Percentiles rank a stretch among this genome's conserved stretches.
Evolutionary conservation across 495 filamentous ascomycete genomes (phyloP).

Genomic region (Paragyromitra xinjiangensis): DNA sequence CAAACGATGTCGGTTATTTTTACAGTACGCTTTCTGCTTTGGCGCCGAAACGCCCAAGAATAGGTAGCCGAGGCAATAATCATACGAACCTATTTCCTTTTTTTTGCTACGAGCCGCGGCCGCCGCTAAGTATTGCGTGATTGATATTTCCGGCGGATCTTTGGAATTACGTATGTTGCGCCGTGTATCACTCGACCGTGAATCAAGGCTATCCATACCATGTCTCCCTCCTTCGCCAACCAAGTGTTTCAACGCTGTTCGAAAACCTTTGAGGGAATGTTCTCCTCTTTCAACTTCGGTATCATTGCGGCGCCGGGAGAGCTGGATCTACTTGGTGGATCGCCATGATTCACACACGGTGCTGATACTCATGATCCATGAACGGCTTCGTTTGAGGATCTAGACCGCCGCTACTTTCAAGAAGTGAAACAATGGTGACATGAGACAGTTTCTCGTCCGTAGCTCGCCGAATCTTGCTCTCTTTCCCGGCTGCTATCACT

Average conservation of each 20-base stretch:
- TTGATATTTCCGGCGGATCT: background rate
- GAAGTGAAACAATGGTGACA: background rate
- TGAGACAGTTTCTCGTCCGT: constrained; percentile 10
- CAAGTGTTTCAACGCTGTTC: too few relatives aligned
- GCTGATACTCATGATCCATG: background rate
- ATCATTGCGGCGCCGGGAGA: constrained; percentile 4
- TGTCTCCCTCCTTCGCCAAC: background rate
- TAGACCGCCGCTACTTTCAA: background rate
- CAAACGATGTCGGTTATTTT: constrained; percentile 6
- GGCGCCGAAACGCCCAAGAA: background rate
- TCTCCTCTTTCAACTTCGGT: background rate
- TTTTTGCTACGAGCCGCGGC: background rate
- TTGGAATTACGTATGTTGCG: constrained; percentile 9
- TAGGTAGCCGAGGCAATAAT: background rate
- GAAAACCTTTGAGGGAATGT: background rate
- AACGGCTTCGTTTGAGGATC: background rate
- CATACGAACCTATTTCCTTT: background rate
- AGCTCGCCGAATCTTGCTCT: constrained; percentile 5
- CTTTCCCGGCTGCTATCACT: background rate
- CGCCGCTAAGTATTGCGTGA: background rate
- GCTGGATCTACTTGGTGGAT: background rate
- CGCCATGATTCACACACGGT: constrained; percentile 13
- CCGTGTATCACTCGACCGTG: constrained; percentile 1
- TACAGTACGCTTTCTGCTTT: background rate
- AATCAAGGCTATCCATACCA: background rate